Base-by-base conservation (phyloP, 2,329 filamentous ascomycete genomes). In the Cladosporium sp. region DNA sequence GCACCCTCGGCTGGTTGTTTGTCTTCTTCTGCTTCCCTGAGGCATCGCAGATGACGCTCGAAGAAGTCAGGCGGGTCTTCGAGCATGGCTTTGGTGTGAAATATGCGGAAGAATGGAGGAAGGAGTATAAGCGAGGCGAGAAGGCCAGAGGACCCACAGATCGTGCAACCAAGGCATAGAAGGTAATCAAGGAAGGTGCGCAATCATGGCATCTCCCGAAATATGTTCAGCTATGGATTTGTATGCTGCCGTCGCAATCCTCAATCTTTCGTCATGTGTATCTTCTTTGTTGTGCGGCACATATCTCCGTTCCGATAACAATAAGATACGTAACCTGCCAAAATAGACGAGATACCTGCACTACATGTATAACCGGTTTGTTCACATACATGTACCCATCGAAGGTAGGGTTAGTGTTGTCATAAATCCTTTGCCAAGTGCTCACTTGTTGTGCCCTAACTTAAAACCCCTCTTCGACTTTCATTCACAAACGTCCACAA, bases 1-100 rank as follows among this genome's bases (percentile, higher is more conserved):
- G 91, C 69, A 73, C 76, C 1, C 67, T 74, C 1, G 90, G 90
- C 0, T 94, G 89, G 80, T 67, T 80, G 20, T 53, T 53, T 9
- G 50, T 53, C 7, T 53, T 42, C 36, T 53, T 53, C 50, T 53
- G 50, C 24, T 53, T 53, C 50, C 50, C 50, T 90, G 85, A 81
- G 72, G 73, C 20, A 87, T 91, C 40, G 17, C 50, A 53, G 36
- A 53, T 50, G 47, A 50, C 47, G 47, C 20, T 50, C 32, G 47
- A 50, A 37, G 47, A 50, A 32, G 47, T 50, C 47, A 50, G 47
- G 20, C 47, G 37, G 32, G 47, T 50, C 47, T 50, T 50, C 34
- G 47, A 50, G 20, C 47, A 50, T 12, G 47, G 47, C 17, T 50
- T 50, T 37, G 47, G 47, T 25, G 47, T 50, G n/a, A 50, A 50